Base-by-base conservation (phyloP, 371 early-diverging fungal species). In the Edhazardia aedis region DNA sequence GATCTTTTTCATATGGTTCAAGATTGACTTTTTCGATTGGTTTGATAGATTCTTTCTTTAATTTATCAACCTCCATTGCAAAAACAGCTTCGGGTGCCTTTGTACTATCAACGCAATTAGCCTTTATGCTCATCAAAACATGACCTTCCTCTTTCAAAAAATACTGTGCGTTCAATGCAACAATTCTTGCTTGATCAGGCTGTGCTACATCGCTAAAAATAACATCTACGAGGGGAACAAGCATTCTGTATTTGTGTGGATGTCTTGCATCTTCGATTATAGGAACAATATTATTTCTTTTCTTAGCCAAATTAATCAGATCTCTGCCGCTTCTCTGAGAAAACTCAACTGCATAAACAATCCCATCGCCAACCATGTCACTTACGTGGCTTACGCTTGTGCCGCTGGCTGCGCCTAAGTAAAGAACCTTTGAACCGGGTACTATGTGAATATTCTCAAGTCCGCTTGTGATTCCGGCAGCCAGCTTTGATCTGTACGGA, bases 201-300 rank as follows among this genome's bases (percentile, higher is more conserved):
- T 98, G 99, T 27, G 95, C 94, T 63, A 98, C 94, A 79, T 98
- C 96, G 42, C 94, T 93, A 75, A 98, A 95, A 58, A 98, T 83
- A 25, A 85, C 85, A 77, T 98, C 99, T 27, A 95, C 96, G 86
- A 94, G 91, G 39, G 86, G 85, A 43, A 98, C 88, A 47, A 98
- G 78, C 95, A 95, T 93, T 76, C 99, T 86, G 78, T 98, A 98
- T 76, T 90, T 92, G 76, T 88, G 84, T 53, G 99, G 99, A 72
- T 90, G 86, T 70, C 96, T 86, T 40, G 99, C 96, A 77, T 98
- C 99, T 76, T 96, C 99, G 67, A 98, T 86, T 58, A 98, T 94
- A 55, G 99, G 99, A 61, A 95, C 86, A 52, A 98, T 89, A 76
- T 98, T 98, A 62, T 88, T 88, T 67, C 99, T 84, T 80, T 94